These are phyloP conservation scores for Diaporthe ampelina DNA, from an alignment of 2,329 filamentous ascomycete species.

Conservation along the genomic window DNA sequence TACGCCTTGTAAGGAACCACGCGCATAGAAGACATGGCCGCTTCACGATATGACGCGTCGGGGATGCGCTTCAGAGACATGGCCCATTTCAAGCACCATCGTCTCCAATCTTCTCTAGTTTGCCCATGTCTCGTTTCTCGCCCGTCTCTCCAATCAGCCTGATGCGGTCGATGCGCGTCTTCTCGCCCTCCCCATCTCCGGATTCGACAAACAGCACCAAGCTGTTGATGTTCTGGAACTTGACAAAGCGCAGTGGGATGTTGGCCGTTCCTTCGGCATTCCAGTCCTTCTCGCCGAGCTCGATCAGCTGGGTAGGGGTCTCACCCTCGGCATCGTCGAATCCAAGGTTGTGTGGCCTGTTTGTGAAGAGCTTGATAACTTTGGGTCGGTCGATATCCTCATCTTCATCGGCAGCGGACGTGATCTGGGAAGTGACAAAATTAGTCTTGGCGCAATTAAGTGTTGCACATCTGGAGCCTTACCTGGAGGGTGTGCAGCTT, in stretches of 20 bases:
- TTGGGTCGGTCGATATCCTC: conserved; percentile 85
- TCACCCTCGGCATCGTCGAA: conserved; percentile 96
- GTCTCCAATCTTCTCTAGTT: conserved; percentile 94
- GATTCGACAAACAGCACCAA: conserved; percentile 91
- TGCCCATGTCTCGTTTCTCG: conserved; percentile 92
- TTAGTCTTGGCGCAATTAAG: neutral
- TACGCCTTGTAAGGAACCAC: neutral
- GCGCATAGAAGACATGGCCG: neutral
- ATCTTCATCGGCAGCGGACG: conserved; percentile 77
- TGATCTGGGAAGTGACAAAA: conserved; percentile 72
- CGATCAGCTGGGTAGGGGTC: conserved; percentile 83
- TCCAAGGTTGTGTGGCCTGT: conserved; percentile 89
- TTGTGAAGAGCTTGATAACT: conserved; percentile 88
- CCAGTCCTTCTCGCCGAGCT: conserved; percentile 84
- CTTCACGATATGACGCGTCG: conserved; percentile 17
- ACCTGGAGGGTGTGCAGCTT: conserved; percentile 89
- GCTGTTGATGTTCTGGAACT: conserved; percentile 94
- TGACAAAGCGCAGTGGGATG: conserved; percentile 87
- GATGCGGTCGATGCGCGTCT: conserved; percentile 84
- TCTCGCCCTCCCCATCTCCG: conserved; percentile 86
- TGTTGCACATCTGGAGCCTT: conserved; percentile 44
- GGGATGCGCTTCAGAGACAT: neutral
- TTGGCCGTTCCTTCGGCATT: conserved; percentile 81
- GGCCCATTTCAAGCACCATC: conserved; percentile 69
- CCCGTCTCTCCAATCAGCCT: conserved; percentile 89